These are phyloP conservation scores for Pulveroboletus sp. DNA, from an alignment of 768 basidiomycete genomes.

Conservation along the genomic window DNA sequence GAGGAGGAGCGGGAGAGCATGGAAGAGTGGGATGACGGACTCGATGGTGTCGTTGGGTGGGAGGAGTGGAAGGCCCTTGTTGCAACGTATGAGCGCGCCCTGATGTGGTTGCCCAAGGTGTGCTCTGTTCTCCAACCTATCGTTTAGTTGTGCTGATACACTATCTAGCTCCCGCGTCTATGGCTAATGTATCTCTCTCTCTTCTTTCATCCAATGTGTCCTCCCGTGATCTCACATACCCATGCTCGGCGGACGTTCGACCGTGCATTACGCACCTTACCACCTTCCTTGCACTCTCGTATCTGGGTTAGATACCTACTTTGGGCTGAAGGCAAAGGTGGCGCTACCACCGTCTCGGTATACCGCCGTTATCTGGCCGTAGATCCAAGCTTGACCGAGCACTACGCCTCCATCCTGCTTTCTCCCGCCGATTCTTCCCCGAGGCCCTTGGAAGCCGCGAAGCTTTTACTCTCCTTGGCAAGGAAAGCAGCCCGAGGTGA, in stretches of 20 bases:
- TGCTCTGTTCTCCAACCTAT: conserved; percentile 16
- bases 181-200: conserved; percentile 93
- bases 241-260: conserved; percentile 95
- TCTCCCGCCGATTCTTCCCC: conserved; percentile 52
- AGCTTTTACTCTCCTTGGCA: conserved; percentile 79
- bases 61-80: conserved; percentile 92
- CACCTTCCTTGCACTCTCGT: conserved; percentile 86
- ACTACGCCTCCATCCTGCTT: conserved; percentile 67
- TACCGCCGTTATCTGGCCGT: conserved; percentile 88
- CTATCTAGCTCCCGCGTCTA: conserved; percentile 74
- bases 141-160: conserved; percentile 3
- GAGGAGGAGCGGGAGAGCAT: conserved; percentile 78
- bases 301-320: conserved; percentile 91
- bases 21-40: conserved; percentile 79
- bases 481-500: conserved; percentile 78
- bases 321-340: conserved; percentile 84
- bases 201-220: conserved; percentile 86
- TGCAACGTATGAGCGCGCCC: conserved; percentile 83
- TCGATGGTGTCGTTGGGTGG: conserved; percentile 90
- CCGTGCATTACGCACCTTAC: conserved; percentile 87
- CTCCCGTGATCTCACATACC: conserved; percentile 74
- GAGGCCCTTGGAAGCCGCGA: conserved; percentile 89
- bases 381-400: conserved; percentile 77
- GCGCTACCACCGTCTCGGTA: conserved; percentile 68
- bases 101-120: conserved; percentile 93